These are phyloP conservation scores for Neopestalotiopsis rosae DNA, from an alignment of 2,329 filamentous ascomycete genomes.

Conservation along the genomic window DNA sequence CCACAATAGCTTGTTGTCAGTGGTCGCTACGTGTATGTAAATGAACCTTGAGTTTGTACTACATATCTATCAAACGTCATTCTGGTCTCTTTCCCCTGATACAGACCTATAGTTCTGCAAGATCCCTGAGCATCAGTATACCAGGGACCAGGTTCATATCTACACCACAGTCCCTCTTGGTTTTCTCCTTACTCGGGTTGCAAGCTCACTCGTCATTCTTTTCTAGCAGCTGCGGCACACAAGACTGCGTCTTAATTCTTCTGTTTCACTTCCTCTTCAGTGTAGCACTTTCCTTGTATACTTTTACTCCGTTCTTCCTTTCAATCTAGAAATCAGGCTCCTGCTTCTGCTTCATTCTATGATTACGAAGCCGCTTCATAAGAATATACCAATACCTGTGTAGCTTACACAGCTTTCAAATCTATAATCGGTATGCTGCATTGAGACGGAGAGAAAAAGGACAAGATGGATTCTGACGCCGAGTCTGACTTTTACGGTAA, in stretches of 20 bases:
- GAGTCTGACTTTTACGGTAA: slow-evolving; percentile 65
- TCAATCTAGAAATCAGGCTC: no score
- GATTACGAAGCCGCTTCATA: not conserved
- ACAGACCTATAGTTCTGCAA: not conserved
- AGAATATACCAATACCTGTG: not conserved
- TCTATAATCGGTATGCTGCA: not conserved
- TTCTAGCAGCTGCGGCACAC: not conserved
- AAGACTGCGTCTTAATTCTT: not conserved
- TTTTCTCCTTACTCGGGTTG: not conserved
- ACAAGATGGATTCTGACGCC: slow-evolving; percentile 45
- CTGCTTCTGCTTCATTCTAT: no score
- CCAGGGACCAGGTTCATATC: not conserved
- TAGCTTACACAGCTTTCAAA: not conserved
- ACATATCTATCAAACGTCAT: not conserved
- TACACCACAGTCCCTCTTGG: not conserved
- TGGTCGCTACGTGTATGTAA: not conserved
- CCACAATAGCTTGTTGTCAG: slow-evolving; percentile 4
- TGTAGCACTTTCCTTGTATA: not conserved
- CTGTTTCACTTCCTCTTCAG: not conserved
- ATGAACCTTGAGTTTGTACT: not conserved
- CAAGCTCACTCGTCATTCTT: not conserved
- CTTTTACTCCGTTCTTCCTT: not conserved
- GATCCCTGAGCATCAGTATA: not conserved
- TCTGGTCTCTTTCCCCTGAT: not conserved
- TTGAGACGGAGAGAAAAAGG: not conserved